Evolutionary conservation across 1,284 basidiomycete species (phyloP).

Genomic region (Melampsora americana): DNA sequence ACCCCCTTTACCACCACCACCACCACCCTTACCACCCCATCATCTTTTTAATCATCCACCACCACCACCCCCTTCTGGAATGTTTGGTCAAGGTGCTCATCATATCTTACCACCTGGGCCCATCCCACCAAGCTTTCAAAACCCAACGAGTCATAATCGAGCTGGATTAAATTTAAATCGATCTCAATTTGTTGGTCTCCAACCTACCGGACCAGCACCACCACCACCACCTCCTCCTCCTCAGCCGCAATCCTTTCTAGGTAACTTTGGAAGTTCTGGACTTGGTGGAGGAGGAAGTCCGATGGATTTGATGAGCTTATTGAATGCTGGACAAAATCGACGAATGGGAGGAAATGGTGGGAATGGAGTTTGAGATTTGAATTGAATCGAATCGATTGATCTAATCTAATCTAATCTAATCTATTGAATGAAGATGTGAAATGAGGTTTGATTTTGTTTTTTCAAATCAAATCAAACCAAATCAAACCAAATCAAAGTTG

Average conservation of each 20-base stretch:
- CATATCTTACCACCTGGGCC: neutral
- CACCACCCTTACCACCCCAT: neutral
- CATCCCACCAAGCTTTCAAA: neutral
- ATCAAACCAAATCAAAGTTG: too few species aligned
- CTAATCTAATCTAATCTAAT: too few species aligned
- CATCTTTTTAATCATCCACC: constrained; percentile 7
- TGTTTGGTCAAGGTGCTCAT: neutral
- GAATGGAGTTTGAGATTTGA: too few species aligned
- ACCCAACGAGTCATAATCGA: neutral
- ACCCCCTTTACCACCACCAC: constrained; percentile 5
- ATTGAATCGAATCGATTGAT: too few species aligned
- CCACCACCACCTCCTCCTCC: neutral
- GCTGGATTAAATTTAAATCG: neutral
- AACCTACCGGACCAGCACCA: too few species aligned
- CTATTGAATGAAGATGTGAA: too few species aligned
- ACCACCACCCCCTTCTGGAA: neutral
- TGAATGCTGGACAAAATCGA: constrained; percentile 41
- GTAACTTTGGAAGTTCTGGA: neutral
- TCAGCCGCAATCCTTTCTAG: neutral
- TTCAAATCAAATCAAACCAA: too few species aligned
- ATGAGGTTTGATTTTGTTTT: too few species aligned
- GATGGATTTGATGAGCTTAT: constrained; percentile 39
- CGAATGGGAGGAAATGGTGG: constrained; percentile 17
- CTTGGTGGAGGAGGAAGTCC: neutral
- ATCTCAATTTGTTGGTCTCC: neutral